These are phyloP conservation scores for Ogataea degrootiae DNA, from an alignment of 805 yeast genomes.

Conservation along the genomic window DNA sequence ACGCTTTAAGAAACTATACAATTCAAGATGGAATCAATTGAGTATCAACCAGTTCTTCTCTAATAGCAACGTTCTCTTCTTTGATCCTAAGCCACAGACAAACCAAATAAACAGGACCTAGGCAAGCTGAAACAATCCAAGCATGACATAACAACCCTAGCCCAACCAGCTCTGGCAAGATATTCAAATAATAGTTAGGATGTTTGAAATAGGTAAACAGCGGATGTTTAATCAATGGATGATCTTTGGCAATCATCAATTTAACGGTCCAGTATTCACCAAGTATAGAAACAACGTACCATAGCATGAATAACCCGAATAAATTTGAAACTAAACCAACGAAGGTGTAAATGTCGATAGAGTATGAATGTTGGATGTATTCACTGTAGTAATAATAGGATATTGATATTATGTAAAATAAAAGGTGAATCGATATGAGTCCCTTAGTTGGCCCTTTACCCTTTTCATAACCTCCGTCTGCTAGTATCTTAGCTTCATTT, in stretches of 20 bases:
- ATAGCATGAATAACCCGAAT: conserved; percentile 9
- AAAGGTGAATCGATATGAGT: conserved; percentile 4
- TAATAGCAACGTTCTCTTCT: conserved; percentile 11
- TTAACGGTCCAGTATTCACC: conserved; percentile 13
- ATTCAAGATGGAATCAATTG: not conserved
- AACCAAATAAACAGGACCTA: conserved; percentile 9
- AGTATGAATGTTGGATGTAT: not conserved
- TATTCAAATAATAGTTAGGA: conserved; percentile 12
- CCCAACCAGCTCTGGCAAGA: conserved; percentile 11
- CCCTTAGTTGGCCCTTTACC: conserved; percentile 5
- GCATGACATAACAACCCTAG: conserved; percentile 8
- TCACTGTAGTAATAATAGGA: not conserved
- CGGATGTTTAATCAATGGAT: conserved; percentile 13
- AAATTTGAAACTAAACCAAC: conserved; percentile 4
- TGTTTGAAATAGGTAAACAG: conserved; percentile 9
- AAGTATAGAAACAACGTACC: conserved; percentile 5
- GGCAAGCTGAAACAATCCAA: conserved; percentile 2
- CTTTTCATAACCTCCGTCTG: conserved; percentile 10
- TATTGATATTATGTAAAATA: conserved; percentile 7
- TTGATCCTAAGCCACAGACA: conserved; percentile 6
- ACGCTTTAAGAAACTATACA: not conserved
- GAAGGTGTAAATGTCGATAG: conserved; percentile 1
- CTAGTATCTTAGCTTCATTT: conserved; percentile 7
- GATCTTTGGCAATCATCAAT: conserved; percentile 13
- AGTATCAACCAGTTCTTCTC: conserved; percentile 1